Evolutionary conservation across 208 protist species (phyloP).

Genomic region (Trichomonas vaginalis): DNA sequence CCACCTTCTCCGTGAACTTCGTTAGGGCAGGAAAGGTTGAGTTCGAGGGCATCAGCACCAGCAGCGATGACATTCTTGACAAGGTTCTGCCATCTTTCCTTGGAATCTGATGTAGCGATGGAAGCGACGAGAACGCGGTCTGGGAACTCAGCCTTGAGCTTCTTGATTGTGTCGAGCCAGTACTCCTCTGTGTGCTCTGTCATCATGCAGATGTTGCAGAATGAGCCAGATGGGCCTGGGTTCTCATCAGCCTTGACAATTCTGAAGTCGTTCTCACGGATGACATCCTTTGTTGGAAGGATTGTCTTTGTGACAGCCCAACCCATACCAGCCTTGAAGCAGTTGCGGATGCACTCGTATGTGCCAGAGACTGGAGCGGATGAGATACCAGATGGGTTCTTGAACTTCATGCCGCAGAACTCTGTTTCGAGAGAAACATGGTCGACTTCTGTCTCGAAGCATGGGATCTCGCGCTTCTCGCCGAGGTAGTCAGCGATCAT

Average conservation of each 20-base stretch:
- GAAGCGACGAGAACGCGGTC: slow-evolving; percentile 54
- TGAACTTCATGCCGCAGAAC: slow-evolving; percentile 56
- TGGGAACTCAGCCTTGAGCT: slow-evolving; percentile 64
- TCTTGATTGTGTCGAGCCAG: slow-evolving; percentile 52
- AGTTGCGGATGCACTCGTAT: background rate
- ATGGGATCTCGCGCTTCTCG: slow-evolving; percentile 44
- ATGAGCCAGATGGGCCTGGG: background rate
- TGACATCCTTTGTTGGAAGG: slow-evolving; percentile 47
- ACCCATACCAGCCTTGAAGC: slow-evolving; percentile 48
- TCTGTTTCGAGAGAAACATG: slow-evolving; percentile 55
- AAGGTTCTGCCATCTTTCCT: slow-evolving; percentile 58
- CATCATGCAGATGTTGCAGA: slow-evolving; percentile 38
- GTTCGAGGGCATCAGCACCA: slow-evolving; percentile 57
- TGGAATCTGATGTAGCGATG: slow-evolving; percentile 55
- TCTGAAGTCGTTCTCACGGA: background rate
- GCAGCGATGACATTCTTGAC: slow-evolving; percentile 41
- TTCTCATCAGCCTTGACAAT: slow-evolving; percentile 5
- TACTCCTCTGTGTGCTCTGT: slow-evolving; percentile 35
- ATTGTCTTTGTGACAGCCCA: slow-evolving; percentile 70
- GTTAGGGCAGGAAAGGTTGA: slow-evolving; percentile 65
- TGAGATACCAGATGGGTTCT: slow-evolving; percentile 67
- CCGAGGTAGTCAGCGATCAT: slow-evolving; percentile 58
- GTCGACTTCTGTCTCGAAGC: slow-evolving; percentile 57
- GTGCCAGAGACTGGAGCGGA: slow-evolving; percentile 45
- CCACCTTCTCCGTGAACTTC: slow-evolving; percentile 53